Evolutionary conservation across 306 rosid genomes (phyloP), one percentile per base, ranked within the genome.

Genomic region (Quercus agrifolia): DNA sequence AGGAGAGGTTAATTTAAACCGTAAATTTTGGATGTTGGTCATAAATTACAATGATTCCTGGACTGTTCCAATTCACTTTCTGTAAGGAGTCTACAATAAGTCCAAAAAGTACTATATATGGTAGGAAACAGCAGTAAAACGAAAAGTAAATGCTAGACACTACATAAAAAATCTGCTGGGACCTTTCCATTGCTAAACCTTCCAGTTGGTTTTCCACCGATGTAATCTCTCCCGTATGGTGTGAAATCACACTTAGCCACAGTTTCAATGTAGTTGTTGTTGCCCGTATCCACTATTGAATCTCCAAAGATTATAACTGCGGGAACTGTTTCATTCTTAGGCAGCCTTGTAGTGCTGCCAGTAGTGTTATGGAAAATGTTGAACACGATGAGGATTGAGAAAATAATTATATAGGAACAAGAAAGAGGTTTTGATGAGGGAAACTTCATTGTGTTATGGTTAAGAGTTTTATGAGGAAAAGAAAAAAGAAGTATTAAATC

Each of bases 241-340:
- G 66, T 81, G 84, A 93, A 93, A 58, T 93, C 78, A 76, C 97
- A 83, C 69, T 85, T 89, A 41, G 52, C 3, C 1, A 81, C 6
- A 9, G 98, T 93, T 55, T 12, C 69, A 73, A 93, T 21, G 30
- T 82, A 49, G 80, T 90, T 88, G 77, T 93, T 93, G 80, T 92
- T 93, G 31, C 97, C 97, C 0, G 97, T 51, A 76, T 93, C 97
- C 18, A 93, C 83, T 35, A 89, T 79, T 0, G 98, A 93, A 79
- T 91, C 98, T 75, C 98, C 95, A 75, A 92, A 91, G 19, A 84
- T 87, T 61, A 90, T 58, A 21, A 93, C 14, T 63, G 97, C 93
- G 0, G 98, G 88, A 9, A 90, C 76, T 18, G 76, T 86, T 84
- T 87, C 86, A 21, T 86, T 82, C 38, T 54, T 71, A 18, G 86